phyloP scores from a whole-genome alignment of 306 rosid genomes.

The Glycine tomentella region DNA sequence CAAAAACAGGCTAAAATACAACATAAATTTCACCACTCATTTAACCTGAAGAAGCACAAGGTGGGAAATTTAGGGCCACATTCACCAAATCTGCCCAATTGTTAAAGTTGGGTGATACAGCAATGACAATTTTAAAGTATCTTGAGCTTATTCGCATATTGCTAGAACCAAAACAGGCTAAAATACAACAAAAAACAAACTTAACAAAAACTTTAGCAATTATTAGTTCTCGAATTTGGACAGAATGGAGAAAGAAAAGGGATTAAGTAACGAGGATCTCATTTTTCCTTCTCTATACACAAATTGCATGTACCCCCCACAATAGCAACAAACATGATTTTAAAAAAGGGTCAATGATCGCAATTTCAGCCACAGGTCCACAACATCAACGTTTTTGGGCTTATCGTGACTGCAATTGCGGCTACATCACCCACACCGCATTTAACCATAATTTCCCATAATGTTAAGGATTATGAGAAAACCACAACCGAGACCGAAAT shows the following conservation, averaged over 20 bases:
- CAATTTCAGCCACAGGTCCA: not conserved
- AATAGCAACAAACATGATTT: not conserved
- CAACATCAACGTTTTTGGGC: not conserved
- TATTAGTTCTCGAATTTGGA: not conserved
- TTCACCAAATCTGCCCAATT: too few relatives aligned
- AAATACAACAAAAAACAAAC: not conserved
- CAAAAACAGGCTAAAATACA: too few relatives aligned
- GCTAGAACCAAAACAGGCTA: not conserved
- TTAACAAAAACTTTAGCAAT: not conserved
- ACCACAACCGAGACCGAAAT: not conserved
- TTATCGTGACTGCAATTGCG: not conserved
- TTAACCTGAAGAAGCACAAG: too few relatives aligned
- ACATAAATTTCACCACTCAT: too few relatives aligned
- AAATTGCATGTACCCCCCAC: not conserved
- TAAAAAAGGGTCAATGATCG: not conserved
- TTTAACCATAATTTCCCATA: not conserved
- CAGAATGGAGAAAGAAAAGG: conserved; percentile 4
- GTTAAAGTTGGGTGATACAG: too few relatives aligned
- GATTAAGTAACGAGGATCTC: not conserved
- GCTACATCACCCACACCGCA: not conserved
- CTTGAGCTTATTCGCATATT: not conserved
- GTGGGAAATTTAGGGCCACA: too few relatives aligned
- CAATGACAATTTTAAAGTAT: conserved; percentile 2
- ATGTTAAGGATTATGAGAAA: not conserved
- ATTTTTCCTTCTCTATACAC: not conserved